phyloP scores from a whole-genome alignment of 2,329 filamentous ascomycete genomes.

The Exophiala oligosperma region DNA sequence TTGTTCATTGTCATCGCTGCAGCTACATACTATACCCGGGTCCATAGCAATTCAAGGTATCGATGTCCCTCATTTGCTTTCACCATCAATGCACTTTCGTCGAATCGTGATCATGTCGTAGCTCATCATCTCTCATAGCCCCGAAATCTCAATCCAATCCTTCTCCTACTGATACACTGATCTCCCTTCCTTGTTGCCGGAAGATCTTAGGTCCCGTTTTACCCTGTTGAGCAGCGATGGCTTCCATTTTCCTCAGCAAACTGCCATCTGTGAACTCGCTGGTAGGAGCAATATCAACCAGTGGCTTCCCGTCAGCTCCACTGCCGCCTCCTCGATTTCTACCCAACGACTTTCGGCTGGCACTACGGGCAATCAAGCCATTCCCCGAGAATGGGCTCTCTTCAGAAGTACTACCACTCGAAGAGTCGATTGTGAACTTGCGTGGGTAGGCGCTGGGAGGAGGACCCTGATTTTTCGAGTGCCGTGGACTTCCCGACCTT shows the following conservation, averaged over 20 bases:
- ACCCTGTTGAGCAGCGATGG: conserved; percentile 13
- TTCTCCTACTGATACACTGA: conserved; percentile 16
- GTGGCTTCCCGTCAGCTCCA: conserved; percentile 34
- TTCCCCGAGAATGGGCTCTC: conserved; percentile 23
- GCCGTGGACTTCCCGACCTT: conserved; percentile 1
- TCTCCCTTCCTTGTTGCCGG: conserved; percentile 21
- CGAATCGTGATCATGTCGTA: background rate
- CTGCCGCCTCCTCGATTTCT: conserved; percentile 16
- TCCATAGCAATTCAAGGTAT: too few relatives aligned
- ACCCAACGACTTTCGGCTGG: conserved; percentile 20
- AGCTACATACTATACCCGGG: background rate
- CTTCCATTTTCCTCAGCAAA: conserved; percentile 40
- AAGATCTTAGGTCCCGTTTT: conserved; percentile 20
- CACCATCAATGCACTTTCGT: background rate
- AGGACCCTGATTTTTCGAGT: background rate
- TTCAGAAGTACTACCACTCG: conserved; percentile 4
- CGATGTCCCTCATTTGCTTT: too few relatives aligned
- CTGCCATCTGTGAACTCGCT: conserved; percentile 49
- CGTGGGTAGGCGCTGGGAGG: conserved; percentile 17
- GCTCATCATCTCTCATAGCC: background rate
- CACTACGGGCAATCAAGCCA: conserved; percentile 26
- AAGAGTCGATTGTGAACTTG: conserved; percentile 7
- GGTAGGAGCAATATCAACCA: conserved; percentile 43
- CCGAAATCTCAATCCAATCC: conserved; percentile 2
- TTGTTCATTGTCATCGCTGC: background rate